Evolutionary conservation across 257 asterid genomes (phyloP).

Genomic region (Henckelia pumila): DNA sequence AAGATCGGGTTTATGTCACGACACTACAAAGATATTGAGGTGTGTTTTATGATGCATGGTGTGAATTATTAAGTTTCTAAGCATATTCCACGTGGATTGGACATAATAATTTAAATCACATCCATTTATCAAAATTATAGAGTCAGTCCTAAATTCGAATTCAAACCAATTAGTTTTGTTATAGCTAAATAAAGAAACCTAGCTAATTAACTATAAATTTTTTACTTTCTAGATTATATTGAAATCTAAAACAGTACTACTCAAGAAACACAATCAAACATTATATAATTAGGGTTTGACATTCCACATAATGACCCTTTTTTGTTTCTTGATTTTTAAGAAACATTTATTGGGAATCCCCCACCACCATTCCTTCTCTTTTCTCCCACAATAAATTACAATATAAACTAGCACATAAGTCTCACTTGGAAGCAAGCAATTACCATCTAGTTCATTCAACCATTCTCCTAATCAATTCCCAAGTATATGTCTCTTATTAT

Average conservation of each 20-base stretch:
- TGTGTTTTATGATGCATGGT: no score
- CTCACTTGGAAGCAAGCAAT: conserved; percentile 31
- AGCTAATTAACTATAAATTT: not conserved
- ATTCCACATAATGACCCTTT: not conserved
- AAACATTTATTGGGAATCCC: not conserved
- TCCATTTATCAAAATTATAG: not conserved
- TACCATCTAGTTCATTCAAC: conserved; percentile 18
- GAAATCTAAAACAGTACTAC: not conserved
- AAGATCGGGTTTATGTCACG: no score
- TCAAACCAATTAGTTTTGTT: not conserved
- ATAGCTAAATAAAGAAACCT: not conserved
- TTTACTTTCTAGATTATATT: not conserved
- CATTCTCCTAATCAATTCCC: not conserved
- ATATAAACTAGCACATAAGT: conserved; percentile 20
- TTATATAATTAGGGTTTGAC: not conserved
- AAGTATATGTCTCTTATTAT: not conserved
- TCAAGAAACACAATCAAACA: not conserved
- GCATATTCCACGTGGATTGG: no score
- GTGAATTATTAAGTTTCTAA: no score
- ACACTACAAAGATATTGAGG: no score
- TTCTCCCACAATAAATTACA: not conserved
- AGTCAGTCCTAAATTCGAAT: not conserved
- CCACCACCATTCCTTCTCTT: not conserved
- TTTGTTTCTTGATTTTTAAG: not conserved
- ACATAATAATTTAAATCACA: no score